Percentiles rank a stretch among this genome's conserved stretches.
These are phyloP conservation scores for Penicillium waksmanii DNA, from an alignment of 495 filamentous ascomycete species.

Conservation along the genomic window DNA sequence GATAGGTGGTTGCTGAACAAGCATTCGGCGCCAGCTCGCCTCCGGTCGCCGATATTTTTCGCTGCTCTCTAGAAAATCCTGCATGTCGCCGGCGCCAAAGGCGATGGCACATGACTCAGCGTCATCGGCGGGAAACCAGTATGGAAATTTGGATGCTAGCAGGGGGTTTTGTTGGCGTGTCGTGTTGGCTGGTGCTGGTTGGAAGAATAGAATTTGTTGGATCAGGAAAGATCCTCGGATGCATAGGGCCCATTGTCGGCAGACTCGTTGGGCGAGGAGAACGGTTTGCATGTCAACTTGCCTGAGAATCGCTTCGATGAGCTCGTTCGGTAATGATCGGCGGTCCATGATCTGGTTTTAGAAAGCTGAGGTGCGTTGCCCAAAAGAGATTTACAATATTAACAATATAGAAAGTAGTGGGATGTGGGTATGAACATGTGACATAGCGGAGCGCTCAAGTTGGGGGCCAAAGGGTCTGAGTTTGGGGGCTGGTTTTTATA, in stretches of 20 bases:
- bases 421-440: too few species aligned
- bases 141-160: slow-evolving; percentile 9
- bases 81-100: slow-evolving; percentile 10
- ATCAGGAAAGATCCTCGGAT: neutral
- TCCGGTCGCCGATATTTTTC: slow-evolving; percentile 5
- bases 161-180: neutral
- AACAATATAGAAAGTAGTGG: too few species aligned
- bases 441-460: too few species aligned
- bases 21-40: slow-evolving; percentile 28
- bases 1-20: slow-evolving; percentile 22
- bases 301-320: neutral
- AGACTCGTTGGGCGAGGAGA: neutral
- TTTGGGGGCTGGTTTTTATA: too few species aligned
- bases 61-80: slow-evolving; percentile 11
- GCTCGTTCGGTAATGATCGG: neutral
- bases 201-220: slow-evolving; percentile 3
- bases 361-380: too few species aligned
- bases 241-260: neutral
- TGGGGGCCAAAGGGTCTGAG: too few species aligned
- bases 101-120: neutral
- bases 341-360: neutral
- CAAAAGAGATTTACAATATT: too few species aligned
- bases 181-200: neutral
- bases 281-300: neutral
- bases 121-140: slow-evolving; percentile 14